phyloP scores from a whole-genome alignment of 805 yeast species.

The Saccharomycopsis fermentans region DNA sequence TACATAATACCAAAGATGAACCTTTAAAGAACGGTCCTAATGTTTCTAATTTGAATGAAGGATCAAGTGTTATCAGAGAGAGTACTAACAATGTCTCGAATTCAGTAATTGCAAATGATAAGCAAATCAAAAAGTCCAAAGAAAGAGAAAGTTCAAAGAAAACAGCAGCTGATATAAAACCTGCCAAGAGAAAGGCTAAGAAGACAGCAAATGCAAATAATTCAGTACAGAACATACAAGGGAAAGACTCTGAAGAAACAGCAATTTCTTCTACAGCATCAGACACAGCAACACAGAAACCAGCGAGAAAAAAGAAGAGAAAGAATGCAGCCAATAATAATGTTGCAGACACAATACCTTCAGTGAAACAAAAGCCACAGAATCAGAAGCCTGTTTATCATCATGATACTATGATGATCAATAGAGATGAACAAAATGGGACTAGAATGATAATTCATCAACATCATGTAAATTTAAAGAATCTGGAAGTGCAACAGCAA shows the following conservation, averaged over 20 bases:
- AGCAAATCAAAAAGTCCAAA: not conserved
- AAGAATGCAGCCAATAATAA: not conserved
- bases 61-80: not conserved
- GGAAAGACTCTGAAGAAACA: not conserved
- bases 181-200: not conserved
- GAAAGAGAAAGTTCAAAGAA: not conserved
- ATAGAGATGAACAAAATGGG: not conserved
- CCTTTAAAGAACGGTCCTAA: not conserved
- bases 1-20: not conserved
- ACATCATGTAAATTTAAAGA: constrained; percentile 14
- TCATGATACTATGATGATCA: constrained; percentile 1
- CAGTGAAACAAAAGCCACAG: not conserved
- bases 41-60: not conserved
- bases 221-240: not conserved
- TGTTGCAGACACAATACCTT: not conserved
- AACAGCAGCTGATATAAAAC: not conserved
- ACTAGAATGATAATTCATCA: constrained; percentile 18
- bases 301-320: not conserved
- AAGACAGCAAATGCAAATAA: not conserved
- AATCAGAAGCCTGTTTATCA: not conserved
- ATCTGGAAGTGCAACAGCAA: not conserved
- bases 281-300: not conserved
- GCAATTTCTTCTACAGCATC: not conserved
- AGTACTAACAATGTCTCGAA: not conserved
- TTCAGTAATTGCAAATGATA: not conserved